Evolutionary conservation across 495 filamentous ascomycete species (phyloP), one percentile per base, ranked within the genome.

Genomic region (Penicillium nucicola): DNA sequence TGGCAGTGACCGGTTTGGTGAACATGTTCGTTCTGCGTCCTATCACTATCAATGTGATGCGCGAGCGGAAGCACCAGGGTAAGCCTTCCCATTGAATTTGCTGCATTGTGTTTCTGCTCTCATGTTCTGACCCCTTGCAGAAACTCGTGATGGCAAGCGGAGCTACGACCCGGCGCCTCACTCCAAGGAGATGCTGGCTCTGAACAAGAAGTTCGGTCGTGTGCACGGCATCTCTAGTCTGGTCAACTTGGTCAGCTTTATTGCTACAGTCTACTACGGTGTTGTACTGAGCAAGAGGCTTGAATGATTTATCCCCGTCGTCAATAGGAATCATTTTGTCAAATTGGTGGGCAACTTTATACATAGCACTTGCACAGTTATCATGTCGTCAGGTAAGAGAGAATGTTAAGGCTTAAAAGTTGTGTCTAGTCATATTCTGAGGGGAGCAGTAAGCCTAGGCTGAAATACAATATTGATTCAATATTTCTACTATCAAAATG

Each of bases 81-180:
- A 72, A 60, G 75, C 57, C 14, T 38, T 28, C 7, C 2, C 2
- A 5, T 28, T 9, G 1, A 28, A 6, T 1, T 28, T 28, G 25
- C 1, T 8, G 25, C 25, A 28, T 28, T 28, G 10, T 28, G 25
- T 9, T 28, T 9, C 4, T 28, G 2, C 10, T 5, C 10, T 28
- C 25, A 9, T 51, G 14, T 52, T 19, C 48, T 53, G 22, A 38
- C 19, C 34, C 15, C 17, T 23, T 32, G 8, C 57, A 80, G 87
- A 90, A 77, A 84, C 84, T 42, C 74, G 77, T 48, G 92, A 96
- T 64, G 88, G 89, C 47, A 96, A 93, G 77, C 85, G 82, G 64
- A 84, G 81, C 67, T 85, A 89, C 54, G 90, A 96, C 47, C 65
- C 73, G 19, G 77, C 79, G 13, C 83, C 88, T 28, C 86, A 92